Evolutionary conservation across 2,329 filamentous ascomycete genomes (phyloP).

Genomic region (Fusarium ambrosium): DNA sequence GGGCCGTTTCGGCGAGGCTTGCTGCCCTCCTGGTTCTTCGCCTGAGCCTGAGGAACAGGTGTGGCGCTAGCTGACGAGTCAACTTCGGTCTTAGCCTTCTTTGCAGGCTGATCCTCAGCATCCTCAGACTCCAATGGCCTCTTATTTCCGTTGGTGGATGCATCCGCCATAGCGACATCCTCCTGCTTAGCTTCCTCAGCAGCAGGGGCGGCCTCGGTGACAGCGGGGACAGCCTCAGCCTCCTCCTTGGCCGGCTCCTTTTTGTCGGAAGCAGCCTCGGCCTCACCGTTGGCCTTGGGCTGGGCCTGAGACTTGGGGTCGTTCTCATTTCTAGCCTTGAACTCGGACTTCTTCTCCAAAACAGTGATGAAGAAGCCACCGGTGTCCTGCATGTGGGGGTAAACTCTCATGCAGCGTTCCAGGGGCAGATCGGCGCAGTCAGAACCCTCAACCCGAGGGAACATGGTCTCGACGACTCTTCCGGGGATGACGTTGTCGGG

Average conservation of each 20-base stretch:
- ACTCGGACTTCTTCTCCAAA: conserved; percentile 90
- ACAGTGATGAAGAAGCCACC: conserved; percentile 98
- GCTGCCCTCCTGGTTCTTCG: conserved; percentile 41
- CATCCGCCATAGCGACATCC: conserved; percentile 50
- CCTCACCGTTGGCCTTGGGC: conserved; percentile 30
- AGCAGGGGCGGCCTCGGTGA: conserved; percentile 5
- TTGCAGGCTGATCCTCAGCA: conserved; percentile 57
- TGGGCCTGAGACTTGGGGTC: conserved; percentile 56
- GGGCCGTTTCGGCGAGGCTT: conserved; percentile 64
- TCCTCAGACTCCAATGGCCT: conserved; percentile 54
- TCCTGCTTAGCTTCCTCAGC: conserved; percentile 41
- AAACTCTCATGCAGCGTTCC: conserved; percentile 92
- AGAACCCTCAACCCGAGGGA: conserved; percentile 71
- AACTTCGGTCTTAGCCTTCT: conserved; percentile 62
- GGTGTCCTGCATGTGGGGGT: conserved; percentile 95
- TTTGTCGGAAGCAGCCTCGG: conserved; percentile 27
- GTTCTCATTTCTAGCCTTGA: conserved; percentile 80
- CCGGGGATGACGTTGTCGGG: conserved; percentile 69
- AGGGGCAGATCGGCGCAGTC: conserved; percentile 78
- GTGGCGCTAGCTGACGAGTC: conserved; percentile 37
- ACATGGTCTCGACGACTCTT: conserved; percentile 85
- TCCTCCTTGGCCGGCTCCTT: conserved; percentile 51
- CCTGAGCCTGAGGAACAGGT: conserved; percentile 39
- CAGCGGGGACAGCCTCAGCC: conserved; percentile 50
- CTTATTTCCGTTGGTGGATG: conserved; percentile 51